Evolutionary conservation across 2,329 filamentous ascomycete species (phyloP), one percentile per base, ranked within the genome.

Genomic region (Cladophialophora psammophila): DNA sequence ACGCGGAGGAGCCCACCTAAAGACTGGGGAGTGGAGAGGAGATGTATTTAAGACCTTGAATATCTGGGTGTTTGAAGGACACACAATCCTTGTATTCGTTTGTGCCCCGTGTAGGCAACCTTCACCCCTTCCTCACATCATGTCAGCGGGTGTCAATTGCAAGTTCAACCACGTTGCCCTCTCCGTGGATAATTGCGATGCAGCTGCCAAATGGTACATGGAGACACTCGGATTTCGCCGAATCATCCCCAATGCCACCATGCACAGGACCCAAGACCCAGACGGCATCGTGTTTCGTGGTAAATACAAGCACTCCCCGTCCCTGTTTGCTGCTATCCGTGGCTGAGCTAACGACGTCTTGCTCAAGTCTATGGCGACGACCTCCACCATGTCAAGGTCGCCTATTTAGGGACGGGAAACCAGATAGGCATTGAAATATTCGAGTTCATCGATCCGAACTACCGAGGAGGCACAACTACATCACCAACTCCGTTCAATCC

Each of bases 361-460:
- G n/a, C n/a, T n/a, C n/a, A n/a, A 56, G 50, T 66, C 48, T 66
- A 66, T 18, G 48, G 48, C 8, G 6, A 8, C 2, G 18, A 3
- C 2, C 36, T 62, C 5, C 58, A 55, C 15, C 20, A 35, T 3
- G 64, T 61, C 50, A 66, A 61, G 26, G 48, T 66, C 12, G 64
- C 64, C 42, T 66, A 66, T 31, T 20, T 66, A n/a, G 35, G 13
- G 6, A 36, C 34, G 15, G 48, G n/a, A 20, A 50, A 66, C 13
- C n/a, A n/a, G n/a, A 32, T 62, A 3, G 64, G 64, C 2, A 50
- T 66, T n/a, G 64, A 66, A 20, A 40, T 66, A 9, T 66, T 66
- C 15, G 13, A 66, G 35, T 66, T 66, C 58, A 57, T 62, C 3
- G 64, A 66, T 52, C 64, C 64, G 7, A 1, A 20, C n/a, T 52